A percentile compares a stretch with the other conserved stretches of the same genome.
These are phyloP conservation scores for Agroathelia rolfsii DNA, from an alignment of 1,284 basidiomycete species.

Conservation along the genomic window DNA sequence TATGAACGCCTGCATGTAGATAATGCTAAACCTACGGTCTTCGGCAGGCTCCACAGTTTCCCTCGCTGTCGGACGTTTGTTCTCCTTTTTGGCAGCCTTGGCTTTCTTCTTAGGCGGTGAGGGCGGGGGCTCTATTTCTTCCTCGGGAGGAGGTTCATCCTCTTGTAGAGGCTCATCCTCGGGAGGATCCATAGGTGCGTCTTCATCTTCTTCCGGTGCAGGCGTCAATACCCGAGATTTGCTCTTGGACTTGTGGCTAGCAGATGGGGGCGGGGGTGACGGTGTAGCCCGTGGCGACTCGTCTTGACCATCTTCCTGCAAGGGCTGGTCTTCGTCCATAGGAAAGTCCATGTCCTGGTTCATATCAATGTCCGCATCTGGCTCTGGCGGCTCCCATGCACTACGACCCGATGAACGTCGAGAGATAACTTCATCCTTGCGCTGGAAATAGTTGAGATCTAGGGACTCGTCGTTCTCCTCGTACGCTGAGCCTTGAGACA, in stretches of 20 bases:
- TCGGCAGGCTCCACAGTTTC: slow-evolving; percentile 12
- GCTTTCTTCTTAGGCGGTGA: slow-evolving; percentile 20
- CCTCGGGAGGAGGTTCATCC: slow-evolving; percentile 24
- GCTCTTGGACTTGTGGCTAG: slow-evolving; percentile 11
- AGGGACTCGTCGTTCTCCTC: slow-evolving; percentile 21
- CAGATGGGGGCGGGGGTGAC: slow-evolving; percentile 9
- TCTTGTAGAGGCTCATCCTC: slow-evolving; percentile 15
- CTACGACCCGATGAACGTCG: too few relatives aligned
- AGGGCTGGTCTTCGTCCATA: slow-evolving; percentile 16
- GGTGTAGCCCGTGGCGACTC: slow-evolving; percentile 4
- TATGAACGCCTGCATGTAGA: not conserved
- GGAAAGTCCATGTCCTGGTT: slow-evolving; percentile 10
- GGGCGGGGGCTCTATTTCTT: slow-evolving; percentile 19
- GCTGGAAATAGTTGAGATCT: too few relatives aligned
- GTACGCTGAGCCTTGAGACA: slow-evolving; percentile 27
- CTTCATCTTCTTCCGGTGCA: slow-evolving; percentile 15
- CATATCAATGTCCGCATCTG: slow-evolving; percentile 13
- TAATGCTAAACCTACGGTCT: slow-evolving; percentile 15
- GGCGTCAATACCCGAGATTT: too few relatives aligned
- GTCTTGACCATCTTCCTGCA: slow-evolving; percentile 5
- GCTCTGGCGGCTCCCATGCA: slow-evolving; percentile 12
- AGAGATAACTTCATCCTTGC: too few relatives aligned
- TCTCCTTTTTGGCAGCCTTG: slow-evolving; percentile 23
- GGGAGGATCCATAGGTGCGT: slow-evolving; percentile 15
- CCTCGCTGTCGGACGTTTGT: slow-evolving; percentile 23